Conservation (phyloP, 1,139 yeast species). For the Chernovozyma sophiae-reginae region DNA sequence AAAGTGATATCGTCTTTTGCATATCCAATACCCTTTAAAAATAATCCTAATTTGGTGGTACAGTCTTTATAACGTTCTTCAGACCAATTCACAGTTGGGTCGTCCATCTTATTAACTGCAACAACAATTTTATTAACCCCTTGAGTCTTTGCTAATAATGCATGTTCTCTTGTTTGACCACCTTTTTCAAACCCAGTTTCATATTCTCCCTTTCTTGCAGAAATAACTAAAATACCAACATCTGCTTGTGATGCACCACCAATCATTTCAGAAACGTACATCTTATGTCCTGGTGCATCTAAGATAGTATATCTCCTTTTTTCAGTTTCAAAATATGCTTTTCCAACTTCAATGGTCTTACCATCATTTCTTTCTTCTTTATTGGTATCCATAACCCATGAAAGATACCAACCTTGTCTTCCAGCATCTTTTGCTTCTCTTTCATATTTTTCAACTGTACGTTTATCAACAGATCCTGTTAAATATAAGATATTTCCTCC, state of each 20-base stretch:
- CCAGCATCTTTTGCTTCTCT: slow-evolving; percentile 99
- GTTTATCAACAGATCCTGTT: slow-evolving; percentile 96
- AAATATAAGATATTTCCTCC: slow-evolving; percentile 93
- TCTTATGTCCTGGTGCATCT: slow-evolving; percentile 99
- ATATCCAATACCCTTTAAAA: slow-evolving; percentile 89
- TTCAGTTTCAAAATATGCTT: slow-evolving; percentile 95
- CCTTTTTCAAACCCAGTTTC: slow-evolving; percentile 99
- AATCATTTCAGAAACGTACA: slow-evolving; percentile 98
- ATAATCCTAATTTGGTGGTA: slow-evolving; percentile 70
- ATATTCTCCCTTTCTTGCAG: slow-evolving; percentile 98
- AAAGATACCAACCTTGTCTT: slow-evolving; percentile 98
- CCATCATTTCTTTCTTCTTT: slow-evolving; percentile 98
- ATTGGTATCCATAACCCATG: slow-evolving; percentile 99
- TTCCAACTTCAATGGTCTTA: slow-evolving; percentile 98
- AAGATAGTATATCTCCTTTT: slow-evolving; percentile 95
- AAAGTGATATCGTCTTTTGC: slow-evolving; percentile 75
- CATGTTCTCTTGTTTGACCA: slow-evolving; percentile 99
- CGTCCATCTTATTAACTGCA: slow-evolving; percentile 98
- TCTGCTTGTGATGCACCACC: slow-evolving; percentile 99
- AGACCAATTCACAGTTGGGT: slow-evolving; percentile 94
- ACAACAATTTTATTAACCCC: slow-evolving; percentile 93
- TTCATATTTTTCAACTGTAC: slow-evolving; percentile 98
- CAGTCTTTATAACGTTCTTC: slow-evolving; percentile 96
- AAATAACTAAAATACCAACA: slow-evolving; percentile 92
- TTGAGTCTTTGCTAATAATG: slow-evolving; percentile 93